Percentiles rank a stretch among this genome's conserved stretches.
Evolutionary conservation across 306 rosid species (phyloP).

Genomic region (Rubus parviflorus): DNA sequence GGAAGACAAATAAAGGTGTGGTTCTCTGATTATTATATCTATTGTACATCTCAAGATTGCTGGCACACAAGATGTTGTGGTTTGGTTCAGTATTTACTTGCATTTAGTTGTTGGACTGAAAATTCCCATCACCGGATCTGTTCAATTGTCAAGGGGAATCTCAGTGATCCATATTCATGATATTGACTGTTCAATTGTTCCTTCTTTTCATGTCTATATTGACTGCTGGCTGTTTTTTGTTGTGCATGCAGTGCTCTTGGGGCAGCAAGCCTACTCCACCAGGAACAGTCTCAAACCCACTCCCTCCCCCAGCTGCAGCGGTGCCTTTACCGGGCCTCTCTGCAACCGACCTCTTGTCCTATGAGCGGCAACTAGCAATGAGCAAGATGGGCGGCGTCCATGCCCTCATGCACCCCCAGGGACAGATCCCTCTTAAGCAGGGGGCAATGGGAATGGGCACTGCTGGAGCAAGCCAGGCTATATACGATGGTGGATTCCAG

Average conservation of each 20-base stretch:
- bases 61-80: neutral
- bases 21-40: neutral
- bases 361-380: constrained; percentile 84
- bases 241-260: constrained; percentile 76
- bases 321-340: constrained; percentile 68
- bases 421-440: constrained; percentile 81
- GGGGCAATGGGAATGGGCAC: constrained; percentile 68
- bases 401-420: constrained; percentile 85
- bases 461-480: constrained; percentile 92
- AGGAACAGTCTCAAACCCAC: constrained; percentile 91
- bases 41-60: neutral
- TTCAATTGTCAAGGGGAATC: neutral
- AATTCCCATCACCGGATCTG: neutral
- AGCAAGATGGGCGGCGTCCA: constrained; percentile 93
- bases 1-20: constrained; percentile 88
- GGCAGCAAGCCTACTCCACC: constrained; percentile 99
- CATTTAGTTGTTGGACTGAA: neutral
- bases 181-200: neutral
- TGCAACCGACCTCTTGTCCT: constrained; percentile 63
- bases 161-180: neutral
- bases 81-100: neutral
- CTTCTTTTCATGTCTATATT: neutral
- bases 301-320: constrained; percentile 87
- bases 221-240: neutral
- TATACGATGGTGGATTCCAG: constrained; percentile 94